Evolutionary conservation across 495 filamentous ascomycete species (phyloP).

Genomic region (Cercophora sp.): DNA sequence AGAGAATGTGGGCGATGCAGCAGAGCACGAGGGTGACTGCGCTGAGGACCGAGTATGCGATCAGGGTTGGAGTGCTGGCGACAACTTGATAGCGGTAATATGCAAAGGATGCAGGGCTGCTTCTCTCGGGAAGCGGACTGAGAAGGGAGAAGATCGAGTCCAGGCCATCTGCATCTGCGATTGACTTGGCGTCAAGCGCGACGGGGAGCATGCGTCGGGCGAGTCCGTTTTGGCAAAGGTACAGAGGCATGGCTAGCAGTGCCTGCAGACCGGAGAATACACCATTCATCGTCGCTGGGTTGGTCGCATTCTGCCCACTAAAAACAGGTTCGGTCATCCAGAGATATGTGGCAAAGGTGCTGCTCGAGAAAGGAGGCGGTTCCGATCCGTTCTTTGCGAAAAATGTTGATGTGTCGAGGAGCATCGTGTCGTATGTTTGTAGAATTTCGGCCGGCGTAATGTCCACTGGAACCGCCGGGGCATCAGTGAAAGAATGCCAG

Average conservation of each 20-base stretch:
- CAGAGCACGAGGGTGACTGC: neutral
- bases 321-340: constrained; percentile 10
- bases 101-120: neutral
- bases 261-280: constrained; percentile 1
- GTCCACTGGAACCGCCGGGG: neutral
- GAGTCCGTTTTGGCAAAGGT: constrained; percentile 12
- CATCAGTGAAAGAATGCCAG: constrained; percentile 1
- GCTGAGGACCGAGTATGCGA: constrained; percentile 4
- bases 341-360: constrained; percentile 5
- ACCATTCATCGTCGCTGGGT: neutral
- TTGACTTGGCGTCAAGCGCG: neutral
- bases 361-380: constrained; percentile 6
- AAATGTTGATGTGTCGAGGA: constrained; percentile 1
- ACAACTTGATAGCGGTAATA: constrained; percentile 6
- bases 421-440: neutral
- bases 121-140: constrained; percentile 1
- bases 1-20: neutral
- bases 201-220: constrained; percentile 1
- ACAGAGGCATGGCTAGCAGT: constrained; percentile 6
- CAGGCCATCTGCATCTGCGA: neutral
- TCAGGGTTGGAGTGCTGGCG: constrained; percentile 8
- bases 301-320: constrained; percentile 1
- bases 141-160: neutral
- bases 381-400: constrained; percentile 1
- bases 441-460: neutral